Evolutionary conservation across 139 green algal genomes (phyloP), one percentile per base, ranked within the genome.

Genomic region (Volvox reticuliferus): DNA sequence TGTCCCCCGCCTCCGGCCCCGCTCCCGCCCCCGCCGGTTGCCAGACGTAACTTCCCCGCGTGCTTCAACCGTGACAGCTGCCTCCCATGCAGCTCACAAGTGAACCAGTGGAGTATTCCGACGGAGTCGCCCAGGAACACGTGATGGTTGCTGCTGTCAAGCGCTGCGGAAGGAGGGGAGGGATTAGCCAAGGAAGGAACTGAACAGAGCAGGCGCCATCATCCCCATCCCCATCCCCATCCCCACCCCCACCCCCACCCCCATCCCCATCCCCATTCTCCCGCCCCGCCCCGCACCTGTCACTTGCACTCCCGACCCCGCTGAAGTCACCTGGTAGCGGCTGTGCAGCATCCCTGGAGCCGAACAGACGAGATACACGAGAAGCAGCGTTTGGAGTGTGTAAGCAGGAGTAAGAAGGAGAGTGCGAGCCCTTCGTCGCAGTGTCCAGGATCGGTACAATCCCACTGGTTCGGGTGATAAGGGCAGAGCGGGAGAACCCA

Each of bases 121-220:
- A 26, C 0, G n/a, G 71, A 88, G 77, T 93, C 90, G 12, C 90
- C 90, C 3, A 85, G 30, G 26, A 91, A 93, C 1, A 93, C 78
- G 76, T 91, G 85, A 37, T 93, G 90, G 78, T 88, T 85, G 79
- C 78, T 88, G 36, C 79, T 73, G 33, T 91, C 90, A 0, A 93
- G n/a, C 16, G 90, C 90, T 93, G 90, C 33, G 32, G 33, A 36
- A 2, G 73, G 20, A 36, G n/a, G n/a, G n/a, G n/a, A n/a, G n/a
- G n/a, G n/a, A n/a, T n/a, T 44, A 14, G 73, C 13, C 24, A 36
- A 18, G 50, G 1, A 30, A n/a, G 35, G 22, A 12, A 50, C 13
- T 13, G 79, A 50, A 5, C 36, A 55, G 5, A 14, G 12, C 30
- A 3, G n/a, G n/a, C 32, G 76, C 32, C 55, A 37, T 1, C 35